Evolutionary conservation across 140 eudicot genomes (phyloP).

Genomic region (Ambrosia hybrid): DNA sequence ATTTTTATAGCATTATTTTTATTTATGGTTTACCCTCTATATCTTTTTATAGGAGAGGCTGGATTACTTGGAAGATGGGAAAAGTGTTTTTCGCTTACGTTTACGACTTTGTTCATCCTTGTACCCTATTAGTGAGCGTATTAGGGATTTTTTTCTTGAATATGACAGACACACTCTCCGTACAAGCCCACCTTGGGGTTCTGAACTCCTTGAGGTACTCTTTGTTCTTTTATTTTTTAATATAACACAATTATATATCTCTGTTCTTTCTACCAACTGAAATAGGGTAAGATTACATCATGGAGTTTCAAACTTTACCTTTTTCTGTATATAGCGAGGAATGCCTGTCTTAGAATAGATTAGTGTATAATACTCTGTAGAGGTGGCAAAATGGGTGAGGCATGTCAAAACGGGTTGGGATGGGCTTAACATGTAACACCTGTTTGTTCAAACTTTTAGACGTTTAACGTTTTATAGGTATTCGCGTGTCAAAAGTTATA

Average conservation of each 20-base stretch:
- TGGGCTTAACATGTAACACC: too few species aligned
- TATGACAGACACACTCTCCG: slow-evolving; percentile 97
- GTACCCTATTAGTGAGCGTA: slow-evolving; percentile 91
- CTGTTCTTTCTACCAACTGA: slow-evolving; percentile 15
- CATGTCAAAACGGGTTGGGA: not conserved
- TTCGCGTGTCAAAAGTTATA: too few species aligned
- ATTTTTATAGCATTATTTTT: not conserved
- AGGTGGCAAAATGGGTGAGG: not conserved
- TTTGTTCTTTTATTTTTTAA: slow-evolving; percentile 4
- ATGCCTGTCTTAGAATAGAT: not conserved
- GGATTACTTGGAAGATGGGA: slow-evolving; percentile 94
- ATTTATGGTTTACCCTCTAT: not conserved
- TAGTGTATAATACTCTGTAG: not conserved
- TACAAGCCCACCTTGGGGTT: slow-evolving; percentile 99
- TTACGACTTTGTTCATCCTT: slow-evolving; percentile 90
- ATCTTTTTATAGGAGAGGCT: slow-evolving; percentile 65
- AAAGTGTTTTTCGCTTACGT: slow-evolving; percentile 77
- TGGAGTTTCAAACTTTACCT: not conserved
- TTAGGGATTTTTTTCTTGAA: slow-evolving; percentile 95
- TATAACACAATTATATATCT: not conserved
- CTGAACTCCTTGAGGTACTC: slow-evolving; percentile 94
- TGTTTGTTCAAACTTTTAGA: too few species aligned
- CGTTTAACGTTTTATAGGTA: too few species aligned
- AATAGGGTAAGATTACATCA: slow-evolving; percentile 3
- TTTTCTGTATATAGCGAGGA: not conserved